Conservation (phyloP, 2,329 filamentous ascomycete genomes). For the Fusarium praegraminearum region DNA sequence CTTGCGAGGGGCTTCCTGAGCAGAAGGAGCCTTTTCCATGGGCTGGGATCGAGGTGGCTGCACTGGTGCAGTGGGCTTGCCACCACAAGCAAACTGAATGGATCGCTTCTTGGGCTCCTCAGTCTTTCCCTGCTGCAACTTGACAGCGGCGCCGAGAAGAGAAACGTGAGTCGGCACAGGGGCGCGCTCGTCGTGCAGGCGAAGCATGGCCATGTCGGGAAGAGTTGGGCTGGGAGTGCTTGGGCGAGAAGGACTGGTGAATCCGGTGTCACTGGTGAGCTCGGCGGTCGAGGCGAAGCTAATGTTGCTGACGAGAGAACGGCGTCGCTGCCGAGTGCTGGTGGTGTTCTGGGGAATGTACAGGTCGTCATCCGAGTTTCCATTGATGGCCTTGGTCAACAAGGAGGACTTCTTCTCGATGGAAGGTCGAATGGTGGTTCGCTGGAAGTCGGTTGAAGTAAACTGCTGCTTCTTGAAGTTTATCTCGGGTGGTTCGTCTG, state of each 20-base stretch:
- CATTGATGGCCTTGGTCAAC: constrained; percentile 85
- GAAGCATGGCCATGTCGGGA: constrained; percentile 65
- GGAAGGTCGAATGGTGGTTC: constrained; percentile 61
- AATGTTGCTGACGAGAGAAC: constrained; percentile 82
- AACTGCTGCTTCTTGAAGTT: constrained; percentile 46
- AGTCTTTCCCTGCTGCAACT: constrained; percentile 48
- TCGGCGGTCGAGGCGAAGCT: constrained; percentile 89
- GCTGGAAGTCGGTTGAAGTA: constrained; percentile 57
- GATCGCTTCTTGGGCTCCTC: constrained; percentile 79
- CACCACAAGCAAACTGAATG: constrained; percentile 89
- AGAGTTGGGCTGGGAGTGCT: constrained; percentile 91
- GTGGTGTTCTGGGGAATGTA: constrained; percentile 54
- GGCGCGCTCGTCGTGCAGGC: constrained; percentile 52
- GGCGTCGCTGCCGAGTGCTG: constrained; percentile 59
- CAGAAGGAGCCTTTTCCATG: constrained; percentile 51
- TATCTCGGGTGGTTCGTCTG: constrained; percentile 88
- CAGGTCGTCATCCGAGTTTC: constrained; percentile 69
- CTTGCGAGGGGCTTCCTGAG: constrained; percentile 62
- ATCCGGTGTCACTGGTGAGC: constrained; percentile 91
- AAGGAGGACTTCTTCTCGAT: constrained; percentile 80
- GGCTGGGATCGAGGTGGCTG: constrained; percentile 51
- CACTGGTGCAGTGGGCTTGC: constrained; percentile 62
- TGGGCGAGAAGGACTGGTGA: constrained; percentile 89
- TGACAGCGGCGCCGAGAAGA: constrained; percentile 43
- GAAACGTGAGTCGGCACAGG: constrained; percentile 46